phyloP scores from a whole-genome alignment of 176 grass and related monocot genomes.

The Musa troglodytarum region DNA sequence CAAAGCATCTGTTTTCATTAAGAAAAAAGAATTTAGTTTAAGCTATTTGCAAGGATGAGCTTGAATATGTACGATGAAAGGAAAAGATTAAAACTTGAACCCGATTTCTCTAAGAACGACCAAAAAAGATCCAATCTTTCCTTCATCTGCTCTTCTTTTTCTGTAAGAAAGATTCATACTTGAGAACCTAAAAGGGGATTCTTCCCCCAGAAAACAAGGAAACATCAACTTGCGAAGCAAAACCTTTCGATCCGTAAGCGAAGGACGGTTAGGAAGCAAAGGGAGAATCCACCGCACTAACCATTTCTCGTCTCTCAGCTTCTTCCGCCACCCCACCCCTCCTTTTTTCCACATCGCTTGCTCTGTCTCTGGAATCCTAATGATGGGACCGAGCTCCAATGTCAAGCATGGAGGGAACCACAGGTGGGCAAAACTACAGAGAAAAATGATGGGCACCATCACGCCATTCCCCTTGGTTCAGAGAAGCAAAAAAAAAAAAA shows the following conservation, averaged over 20 bases:
- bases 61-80: not conserved
- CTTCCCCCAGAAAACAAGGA: not conserved
- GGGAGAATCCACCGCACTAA: not conserved
- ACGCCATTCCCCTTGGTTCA: not conserved
- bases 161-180: not conserved
- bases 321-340: not conserved
- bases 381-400: conserved; percentile 30
- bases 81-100: not conserved
- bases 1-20: too few species aligned
- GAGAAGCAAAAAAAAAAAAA: not conserved
- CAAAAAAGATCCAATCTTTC: conserved; percentile 1
- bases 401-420: conserved; percentile 40
- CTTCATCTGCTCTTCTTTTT: not conserved
- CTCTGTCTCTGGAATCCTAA: conserved; percentile 1
- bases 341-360: conserved; percentile 5
- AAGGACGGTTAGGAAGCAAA: not conserved
- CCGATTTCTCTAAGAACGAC: not conserved
- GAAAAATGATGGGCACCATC: conserved; percentile 23
- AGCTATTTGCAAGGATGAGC: not conserved
- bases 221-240: not conserved
- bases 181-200: not conserved
- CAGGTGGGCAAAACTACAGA: conserved; percentile 28
- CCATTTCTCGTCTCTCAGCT: conserved; percentile 13
- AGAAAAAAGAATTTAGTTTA: too few species aligned
- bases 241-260: not conserved